Conservation (phyloP, 176 grass and related monocot genomes). For the Chrysopogon serrulatus region DNA sequence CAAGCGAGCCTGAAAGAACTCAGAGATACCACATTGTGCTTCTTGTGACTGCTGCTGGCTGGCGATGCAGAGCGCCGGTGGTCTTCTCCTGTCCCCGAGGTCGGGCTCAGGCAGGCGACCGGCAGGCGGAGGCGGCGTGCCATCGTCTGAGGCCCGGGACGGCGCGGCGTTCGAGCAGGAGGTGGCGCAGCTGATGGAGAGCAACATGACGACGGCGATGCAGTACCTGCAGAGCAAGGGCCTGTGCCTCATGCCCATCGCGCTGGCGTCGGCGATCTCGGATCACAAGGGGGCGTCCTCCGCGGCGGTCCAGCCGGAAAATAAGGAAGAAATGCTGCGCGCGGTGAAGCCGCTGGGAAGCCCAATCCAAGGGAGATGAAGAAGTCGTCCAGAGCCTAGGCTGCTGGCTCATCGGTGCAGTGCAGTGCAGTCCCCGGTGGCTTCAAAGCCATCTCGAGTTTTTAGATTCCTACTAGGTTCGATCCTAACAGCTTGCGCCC, state of each 20-base stretch:
- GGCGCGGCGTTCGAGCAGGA: constrained; percentile 44
- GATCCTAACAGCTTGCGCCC: background rate
- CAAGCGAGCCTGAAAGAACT: background rate
- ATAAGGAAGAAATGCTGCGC: background rate
- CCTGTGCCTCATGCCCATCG: constrained; percentile 68
- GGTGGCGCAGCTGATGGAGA: constrained; percentile 63
- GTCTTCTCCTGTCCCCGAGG: constrained; percentile 10
- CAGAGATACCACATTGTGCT: background rate
- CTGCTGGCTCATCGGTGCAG: no score
- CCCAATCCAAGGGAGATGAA: background rate
- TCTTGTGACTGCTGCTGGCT: background rate
- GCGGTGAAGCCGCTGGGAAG: background rate
- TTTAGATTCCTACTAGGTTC: background rate
- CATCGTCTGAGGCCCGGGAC: constrained; percentile 11
- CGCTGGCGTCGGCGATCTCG: constrained; percentile 53
- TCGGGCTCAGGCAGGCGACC: background rate
- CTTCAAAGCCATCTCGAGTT: background rate
- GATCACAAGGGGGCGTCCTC: constrained; percentile 38
- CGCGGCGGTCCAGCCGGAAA: background rate
- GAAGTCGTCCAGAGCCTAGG: constrained; percentile 1
- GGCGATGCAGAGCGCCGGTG: constrained; percentile 7
- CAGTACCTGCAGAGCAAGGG: constrained; percentile 80
- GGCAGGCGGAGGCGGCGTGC: background rate
- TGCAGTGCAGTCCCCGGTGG: background rate
- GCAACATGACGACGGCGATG: constrained; percentile 64